These are phyloP conservation scores for Tolypocladium ovalisporum DNA, from an alignment of 2,329 filamentous ascomycete species.

Conservation along the genomic window DNA sequence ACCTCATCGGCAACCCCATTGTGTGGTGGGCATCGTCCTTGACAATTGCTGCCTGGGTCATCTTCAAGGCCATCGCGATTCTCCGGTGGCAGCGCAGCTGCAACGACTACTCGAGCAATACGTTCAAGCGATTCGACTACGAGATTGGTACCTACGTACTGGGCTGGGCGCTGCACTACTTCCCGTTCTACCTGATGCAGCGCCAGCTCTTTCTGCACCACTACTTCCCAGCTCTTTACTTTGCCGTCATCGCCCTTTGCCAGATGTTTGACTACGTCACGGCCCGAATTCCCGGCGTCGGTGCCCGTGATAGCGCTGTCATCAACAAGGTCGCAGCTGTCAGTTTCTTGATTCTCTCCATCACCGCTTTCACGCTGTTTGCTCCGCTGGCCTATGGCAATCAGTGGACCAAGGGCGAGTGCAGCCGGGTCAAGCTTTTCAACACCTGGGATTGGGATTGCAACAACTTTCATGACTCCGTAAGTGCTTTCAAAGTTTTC, in stretches of 20 bases:
- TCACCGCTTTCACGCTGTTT: constrained; percentile 73
- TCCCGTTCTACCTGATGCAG: constrained; percentile 97
- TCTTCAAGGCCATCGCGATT: constrained; percentile 80
- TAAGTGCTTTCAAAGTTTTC: constrained; percentile 42
- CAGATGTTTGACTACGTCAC: constrained; percentile 82
- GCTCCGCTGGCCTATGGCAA: constrained; percentile 89
- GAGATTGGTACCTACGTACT: constrained; percentile 85
- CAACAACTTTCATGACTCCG: constrained; percentile 78
- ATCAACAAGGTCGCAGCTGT: constrained; percentile 67
- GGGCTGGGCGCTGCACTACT: constrained; percentile 96
- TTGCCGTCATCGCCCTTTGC: constrained; percentile 79
- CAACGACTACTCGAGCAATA: constrained; percentile 69
- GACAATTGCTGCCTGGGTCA: constrained; percentile 63
- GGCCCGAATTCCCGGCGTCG: constrained; percentile 57
- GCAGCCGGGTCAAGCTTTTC: constrained; percentile 78
- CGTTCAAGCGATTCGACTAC: constrained; percentile 96
- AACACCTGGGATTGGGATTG: constrained; percentile 95
- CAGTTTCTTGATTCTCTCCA: constrained; percentile 61
- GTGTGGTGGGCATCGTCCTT: constrained; percentile 88
- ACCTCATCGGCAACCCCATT: constrained; percentile 87
- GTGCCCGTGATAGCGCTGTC: constrained; percentile 53
- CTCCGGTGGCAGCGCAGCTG: constrained; percentile 92
- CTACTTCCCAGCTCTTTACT: constrained; percentile 95
- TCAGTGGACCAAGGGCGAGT: constrained; percentile 82
- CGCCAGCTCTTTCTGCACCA: constrained; percentile 97